Conservation (phyloP, 768 basidiomycete genomes). For the Amanita subjunquillea region DNA sequence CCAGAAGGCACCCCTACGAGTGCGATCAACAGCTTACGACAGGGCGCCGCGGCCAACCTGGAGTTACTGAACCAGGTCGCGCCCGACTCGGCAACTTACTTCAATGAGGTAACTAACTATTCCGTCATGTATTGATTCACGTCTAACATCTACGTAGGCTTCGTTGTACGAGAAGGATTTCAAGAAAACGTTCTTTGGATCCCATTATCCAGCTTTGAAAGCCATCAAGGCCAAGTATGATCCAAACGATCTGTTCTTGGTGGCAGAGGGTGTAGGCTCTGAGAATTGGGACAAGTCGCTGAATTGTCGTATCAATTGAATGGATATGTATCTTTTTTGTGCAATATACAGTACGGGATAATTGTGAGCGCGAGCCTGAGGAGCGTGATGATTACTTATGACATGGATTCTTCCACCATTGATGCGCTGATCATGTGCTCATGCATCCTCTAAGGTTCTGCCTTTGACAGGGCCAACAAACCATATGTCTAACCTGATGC, state of each 20-base stretch:
- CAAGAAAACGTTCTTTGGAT: slow-evolving; percentile 33
- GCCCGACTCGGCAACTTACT: background rate
- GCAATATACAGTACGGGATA: too few species aligned
- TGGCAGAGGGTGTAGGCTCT: slow-evolving; percentile 36
- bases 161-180: slow-evolving; percentile 31
- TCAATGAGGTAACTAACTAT: background rate
- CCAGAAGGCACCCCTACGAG: background rate
- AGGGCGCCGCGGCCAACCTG: background rate
- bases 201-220: slow-evolving; percentile 28
- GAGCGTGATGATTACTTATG: too few species aligned
- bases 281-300: slow-evolving; percentile 33
- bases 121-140: background rate
- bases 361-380: too few species aligned
- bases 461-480: too few species aligned
- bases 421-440: too few species aligned
- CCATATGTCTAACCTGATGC: too few species aligned
- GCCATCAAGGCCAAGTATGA: slow-evolving; percentile 36
- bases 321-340: background rate
- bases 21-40: background rate
- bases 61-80: background rate
- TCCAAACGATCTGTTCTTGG: slow-evolving; percentile 32
- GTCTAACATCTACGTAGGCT: slow-evolving; percentile 19
- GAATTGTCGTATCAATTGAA: background rate
- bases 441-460: too few species aligned
- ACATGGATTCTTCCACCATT: too few species aligned